These are phyloP conservation scores for Clarireedia monteithiana DNA, from an alignment of 2,329 filamentous ascomycete species.

Conservation along the genomic window DNA sequence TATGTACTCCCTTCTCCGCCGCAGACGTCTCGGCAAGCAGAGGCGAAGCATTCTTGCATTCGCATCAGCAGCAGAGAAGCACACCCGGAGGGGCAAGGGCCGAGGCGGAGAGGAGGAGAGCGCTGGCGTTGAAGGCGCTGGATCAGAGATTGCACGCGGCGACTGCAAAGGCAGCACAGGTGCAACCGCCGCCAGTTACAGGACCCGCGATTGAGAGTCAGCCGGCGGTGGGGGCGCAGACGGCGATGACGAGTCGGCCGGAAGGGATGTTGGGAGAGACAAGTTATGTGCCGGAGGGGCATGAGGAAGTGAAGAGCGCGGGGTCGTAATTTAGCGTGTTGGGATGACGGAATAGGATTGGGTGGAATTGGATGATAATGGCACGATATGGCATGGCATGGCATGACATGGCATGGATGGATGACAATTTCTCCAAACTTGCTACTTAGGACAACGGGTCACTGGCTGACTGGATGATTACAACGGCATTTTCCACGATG, in stretches of 20 bases:
- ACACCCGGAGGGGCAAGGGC: slow-evolving; percentile 64
- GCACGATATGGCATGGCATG: no score
- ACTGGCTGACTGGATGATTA: no score
- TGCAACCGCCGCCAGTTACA: slow-evolving; percentile 32
- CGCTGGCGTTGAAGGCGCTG: slow-evolving; percentile 80
- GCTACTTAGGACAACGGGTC: neutral
- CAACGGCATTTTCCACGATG: no score
- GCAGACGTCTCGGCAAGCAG: slow-evolving; percentile 71
- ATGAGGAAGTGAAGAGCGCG: slow-evolving; percentile 24
- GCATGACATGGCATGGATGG: no score
- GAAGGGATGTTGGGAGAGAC: slow-evolving; percentile 55
- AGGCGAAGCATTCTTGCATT: slow-evolving; percentile 49
- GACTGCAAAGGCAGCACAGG: slow-evolving; percentile 38
- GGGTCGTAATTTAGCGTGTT: neutral
- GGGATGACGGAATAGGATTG: neutral
- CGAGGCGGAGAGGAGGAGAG: slow-evolving; percentile 83
- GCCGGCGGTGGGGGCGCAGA: slow-evolving; percentile 47
- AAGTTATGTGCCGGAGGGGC: slow-evolving; percentile 59
- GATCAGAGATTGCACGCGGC: slow-evolving; percentile 90
- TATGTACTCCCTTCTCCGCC: slow-evolving; percentile 80
- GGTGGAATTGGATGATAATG: neutral
- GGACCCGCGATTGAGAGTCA: slow-evolving; percentile 51
- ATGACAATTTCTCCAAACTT: neutral
- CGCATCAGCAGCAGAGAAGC: slow-evolving; percentile 33
- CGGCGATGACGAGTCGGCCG: slow-evolving; percentile 29